Conservation (phyloP, 192 early-diverging fungal species). For the Coemansia sp. region DNA sequence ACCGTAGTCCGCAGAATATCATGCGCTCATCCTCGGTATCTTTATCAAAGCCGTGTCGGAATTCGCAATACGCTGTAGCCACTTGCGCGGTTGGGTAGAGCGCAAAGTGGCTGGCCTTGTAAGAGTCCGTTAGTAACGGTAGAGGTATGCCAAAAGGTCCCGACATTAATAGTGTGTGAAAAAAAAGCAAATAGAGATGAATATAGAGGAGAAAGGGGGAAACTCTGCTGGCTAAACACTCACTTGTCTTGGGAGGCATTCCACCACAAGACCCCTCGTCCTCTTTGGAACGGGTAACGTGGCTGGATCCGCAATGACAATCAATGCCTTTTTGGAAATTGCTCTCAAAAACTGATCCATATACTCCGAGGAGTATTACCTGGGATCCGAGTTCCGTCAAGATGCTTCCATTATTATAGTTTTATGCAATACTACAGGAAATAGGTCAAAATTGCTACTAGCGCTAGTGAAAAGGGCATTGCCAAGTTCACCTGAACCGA, state of each 20-base stretch:
- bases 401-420: constrained; percentile 19
- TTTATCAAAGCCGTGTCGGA: constrained; percentile 67
- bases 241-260: neutral
- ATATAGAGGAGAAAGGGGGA: neutral
- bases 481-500: neutral
- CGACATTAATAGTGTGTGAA: constrained; percentile 32
- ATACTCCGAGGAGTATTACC: constrained; percentile 53
- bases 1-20: constrained; percentile 84
- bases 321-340: neutral
- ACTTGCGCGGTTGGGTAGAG: constrained; percentile 73
- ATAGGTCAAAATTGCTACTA: neutral
- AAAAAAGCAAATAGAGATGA: neutral
- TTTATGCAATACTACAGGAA: neutral
- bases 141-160: constrained; percentile 61
- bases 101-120: constrained; percentile 78
- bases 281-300: neutral
- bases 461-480: neutral
- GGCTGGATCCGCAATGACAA: neutral
- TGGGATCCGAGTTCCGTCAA: constrained; percentile 29
- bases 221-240: neutral
- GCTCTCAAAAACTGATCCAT: constrained; percentile 57
- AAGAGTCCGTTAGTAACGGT: constrained; percentile 79
- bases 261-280: neutral
- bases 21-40: constrained; percentile 73
- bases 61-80: constrained; percentile 84